Evolutionary conservation across 306 rosid genomes (phyloP).

Genomic region (Clitoria ternatea): DNA sequence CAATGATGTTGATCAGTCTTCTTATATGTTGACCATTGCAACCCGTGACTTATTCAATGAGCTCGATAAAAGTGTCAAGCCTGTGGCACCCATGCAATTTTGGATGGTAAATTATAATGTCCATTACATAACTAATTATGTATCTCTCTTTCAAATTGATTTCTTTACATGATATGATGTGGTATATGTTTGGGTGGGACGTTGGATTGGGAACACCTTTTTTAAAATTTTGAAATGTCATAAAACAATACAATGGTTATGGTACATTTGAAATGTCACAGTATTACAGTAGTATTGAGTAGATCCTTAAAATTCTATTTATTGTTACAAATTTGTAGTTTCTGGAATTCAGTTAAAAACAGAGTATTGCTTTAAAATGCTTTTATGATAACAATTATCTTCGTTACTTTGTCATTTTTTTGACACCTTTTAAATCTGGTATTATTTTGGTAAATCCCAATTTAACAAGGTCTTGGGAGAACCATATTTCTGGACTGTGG

Average conservation of each 20-base stretch:
- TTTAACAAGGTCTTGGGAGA: background rate
- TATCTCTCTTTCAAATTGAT: background rate
- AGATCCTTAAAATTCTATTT: background rate
- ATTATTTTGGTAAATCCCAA: background rate
- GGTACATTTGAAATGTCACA: background rate
- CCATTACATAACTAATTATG: background rate
- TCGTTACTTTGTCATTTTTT: background rate
- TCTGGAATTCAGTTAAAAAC: background rate
- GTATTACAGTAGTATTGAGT: background rate
- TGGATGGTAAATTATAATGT: slow-evolving; percentile 75
- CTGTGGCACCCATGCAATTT: slow-evolving; percentile 99
- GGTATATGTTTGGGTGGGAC: background rate
- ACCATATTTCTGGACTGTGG: background rate
- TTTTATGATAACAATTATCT: background rate
- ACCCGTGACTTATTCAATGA: slow-evolving; percentile 84
- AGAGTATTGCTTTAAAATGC: too few species aligned
- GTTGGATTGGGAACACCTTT: background rate
- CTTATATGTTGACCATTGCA: slow-evolving; percentile 86
- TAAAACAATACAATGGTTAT: background rate
- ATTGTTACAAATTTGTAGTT: background rate
- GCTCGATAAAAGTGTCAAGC: slow-evolving; percentile 84
- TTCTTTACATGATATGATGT: background rate
- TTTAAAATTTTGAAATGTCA: background rate
- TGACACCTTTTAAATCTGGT: background rate
- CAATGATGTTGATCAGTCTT: slow-evolving; percentile 89